phyloP scores from a whole-genome alignment of 1,139 yeast genomes.

The Arxiozyma bovina region DNA sequence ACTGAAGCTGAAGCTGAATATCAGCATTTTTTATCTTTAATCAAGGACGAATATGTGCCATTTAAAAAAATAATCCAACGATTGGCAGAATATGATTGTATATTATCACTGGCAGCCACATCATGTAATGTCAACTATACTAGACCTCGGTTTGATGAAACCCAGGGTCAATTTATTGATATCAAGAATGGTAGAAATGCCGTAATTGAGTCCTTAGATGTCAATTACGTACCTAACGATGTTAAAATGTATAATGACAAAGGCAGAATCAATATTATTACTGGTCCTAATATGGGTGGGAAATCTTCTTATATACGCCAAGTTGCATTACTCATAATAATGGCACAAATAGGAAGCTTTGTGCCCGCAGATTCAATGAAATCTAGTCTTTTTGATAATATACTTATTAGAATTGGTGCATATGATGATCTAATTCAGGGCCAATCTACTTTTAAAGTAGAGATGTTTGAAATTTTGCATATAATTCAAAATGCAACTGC shows the following conservation, averaged over 20 bases:
- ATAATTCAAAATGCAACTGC: constrained; percentile 33
- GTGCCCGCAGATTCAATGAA: constrained; percentile 42
- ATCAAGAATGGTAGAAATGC: constrained; percentile 69
- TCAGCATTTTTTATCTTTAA: constrained; percentile 39
- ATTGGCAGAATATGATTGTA: constrained; percentile 62
- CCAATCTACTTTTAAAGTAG: constrained; percentile 42
- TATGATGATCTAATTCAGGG: constrained; percentile 36
- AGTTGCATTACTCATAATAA: constrained; percentile 37
- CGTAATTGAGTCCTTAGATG: constrained; percentile 50
- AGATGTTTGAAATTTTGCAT: constrained; percentile 41
- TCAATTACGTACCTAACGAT: constrained; percentile 62
- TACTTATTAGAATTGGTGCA: constrained; percentile 41
- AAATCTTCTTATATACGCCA: constrained; percentile 44
- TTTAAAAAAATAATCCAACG: constrained; percentile 44
- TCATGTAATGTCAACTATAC: constrained; percentile 40
- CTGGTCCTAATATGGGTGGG: constrained; percentile 57
- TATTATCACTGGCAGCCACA: constrained; percentile 61
- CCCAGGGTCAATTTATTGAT: constrained; percentile 41
- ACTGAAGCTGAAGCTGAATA: constrained; percentile 51
- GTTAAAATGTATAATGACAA: constrained; percentile 40
- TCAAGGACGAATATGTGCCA: constrained; percentile 42
- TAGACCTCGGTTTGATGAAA: constrained; percentile 43
- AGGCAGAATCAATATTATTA: constrained; percentile 50
- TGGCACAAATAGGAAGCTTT: constrained; percentile 46
- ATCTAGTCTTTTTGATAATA: constrained; percentile 36